Base-by-base conservation (phyloP, 73 alveolate genomes). In the Paramecium primaurelia region DNA sequence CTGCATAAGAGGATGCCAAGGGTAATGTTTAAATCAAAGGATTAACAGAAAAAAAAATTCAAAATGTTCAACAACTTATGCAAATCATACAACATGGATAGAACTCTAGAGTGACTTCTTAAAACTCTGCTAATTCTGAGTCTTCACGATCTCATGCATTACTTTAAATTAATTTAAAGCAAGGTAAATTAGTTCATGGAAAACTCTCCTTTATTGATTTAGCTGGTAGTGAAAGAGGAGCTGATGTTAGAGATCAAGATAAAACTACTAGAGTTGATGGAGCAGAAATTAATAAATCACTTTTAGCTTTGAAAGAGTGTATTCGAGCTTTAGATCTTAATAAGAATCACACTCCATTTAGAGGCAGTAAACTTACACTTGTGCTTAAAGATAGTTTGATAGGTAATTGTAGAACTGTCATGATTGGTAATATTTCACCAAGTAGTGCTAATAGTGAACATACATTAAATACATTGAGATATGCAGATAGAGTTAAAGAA, bases 191-290 rank as follows among this genome's bases (percentile, higher is more conserved):
- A 68, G 96, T 73, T 54, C 94, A 96, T 37, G 99, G 99, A 16
- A 99, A 99, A 94, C 93, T 99, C 71, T 96, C 99, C 10, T 94
- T 99, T 92, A 98, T 99, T 44, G 99, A 98, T 93, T 88, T 99
- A 44, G 99, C 99, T 1, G 99, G 99, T 45, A 96, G 99, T 30
- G 99, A 99, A 91, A 93, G 99, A 59, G 99, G 99, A 36, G 99
- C 99, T 20, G 99, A 98, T 94, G 98, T 99, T 80, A 89, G 97
- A 73, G 98, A 98, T 91, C 93, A 96, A 49, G 96, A 96, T 88
- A 96, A 95, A 91, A 95, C 97, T 92, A 98, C 99, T 9, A 98
- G 99, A 59, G 93, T 98, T 58, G 99, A 99, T 93, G 99, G 99
- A 1, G 99, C 99, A n/a, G 99, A 99, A 92, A 99, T 99, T 93